Base-by-base conservation (phyloP, 257 asterid genomes). In the Haberlea rhodopensis region DNA sequence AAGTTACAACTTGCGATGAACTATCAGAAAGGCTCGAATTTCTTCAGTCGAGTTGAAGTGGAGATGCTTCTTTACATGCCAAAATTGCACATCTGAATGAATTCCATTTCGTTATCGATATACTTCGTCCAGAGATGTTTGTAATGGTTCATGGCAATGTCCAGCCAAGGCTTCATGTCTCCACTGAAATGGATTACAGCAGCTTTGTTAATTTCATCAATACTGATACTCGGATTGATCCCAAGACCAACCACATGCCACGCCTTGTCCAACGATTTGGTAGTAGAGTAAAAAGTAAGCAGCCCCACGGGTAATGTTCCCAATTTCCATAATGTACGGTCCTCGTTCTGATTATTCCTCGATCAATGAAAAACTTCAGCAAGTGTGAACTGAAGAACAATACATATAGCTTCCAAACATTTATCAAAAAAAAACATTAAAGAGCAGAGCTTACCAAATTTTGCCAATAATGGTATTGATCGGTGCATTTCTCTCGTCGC, bases 111-210 rank as follows among this genome's bases (percentile, higher is more conserved):
- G 40, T 81, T 84, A 69, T 92, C 97, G 29, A 92, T 85, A 68
- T 92, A 89, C 76, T 89, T 92, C 10, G 94, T 92, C 99, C 99
- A 92, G 23, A 92, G 89, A 65, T 82, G 82, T 85, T 92, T 92
- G 80, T 87, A 92, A 28, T 77, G 85, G 73, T 92, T 92, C 97
- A 89, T 82, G 66, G 88, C 99, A 59, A 92, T 92, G 76, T 92
- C 99, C 74, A 92, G 87, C 99, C 99, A 92, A 24, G 99, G 99
- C 75, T 92, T 92, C 97, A 92, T 92, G 74, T 89, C 95, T 61
- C 99, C 99, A 48, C 88, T 89, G 80, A 85, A 92, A 74, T 92
- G 99, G 69, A 92, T 87, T 27, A 89, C 94, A 0, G 99, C 99
- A 67, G 97, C 97, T 65, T 84, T 89, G 57, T 83, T 81, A 46